A percentile compares a stretch with the other conserved stretches of the same genome.
Evolutionary conservation across 202 grass and related monocot genomes (phyloP).

Genomic region (Cymbopogon flexuosus): DNA sequence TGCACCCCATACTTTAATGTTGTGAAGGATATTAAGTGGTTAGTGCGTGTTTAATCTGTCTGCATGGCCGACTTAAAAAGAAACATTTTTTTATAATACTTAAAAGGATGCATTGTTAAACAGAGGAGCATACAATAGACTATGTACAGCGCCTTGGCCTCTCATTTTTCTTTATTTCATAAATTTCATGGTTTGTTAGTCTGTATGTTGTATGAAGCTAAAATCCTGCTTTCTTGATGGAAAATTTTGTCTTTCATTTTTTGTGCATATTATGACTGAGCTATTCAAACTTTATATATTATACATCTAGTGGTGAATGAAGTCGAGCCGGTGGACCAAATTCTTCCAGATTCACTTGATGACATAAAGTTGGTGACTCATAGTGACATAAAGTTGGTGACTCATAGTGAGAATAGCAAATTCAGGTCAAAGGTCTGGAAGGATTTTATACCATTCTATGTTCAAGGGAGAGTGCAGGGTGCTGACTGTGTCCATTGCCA

Average conservation of each 20-base stretch:
- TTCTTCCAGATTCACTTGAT: slow-evolving; percentile 44
- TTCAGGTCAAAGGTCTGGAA: slow-evolving; percentile 50
- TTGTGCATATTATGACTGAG: slow-evolving; percentile 24
- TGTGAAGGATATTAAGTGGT: not conserved
- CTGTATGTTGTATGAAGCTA: not conserved
- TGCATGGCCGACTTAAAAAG: not conserved
- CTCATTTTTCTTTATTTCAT: slow-evolving; percentile 10
- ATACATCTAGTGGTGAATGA: slow-evolving; percentile 15
- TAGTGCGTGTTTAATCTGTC: not conserved
- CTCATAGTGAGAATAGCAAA: slow-evolving; percentile 33
- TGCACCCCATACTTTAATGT: not conserved
- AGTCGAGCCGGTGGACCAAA: slow-evolving; percentile 21
- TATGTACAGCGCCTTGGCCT: not conserved
- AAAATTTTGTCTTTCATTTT: slow-evolving; percentile 4
- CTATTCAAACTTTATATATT: slow-evolving; percentile 17
- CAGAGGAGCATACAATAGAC: not conserved
- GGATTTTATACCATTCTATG: slow-evolving; percentile 48
- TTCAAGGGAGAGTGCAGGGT: slow-evolving; percentile 45
- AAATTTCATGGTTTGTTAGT: not conserved
- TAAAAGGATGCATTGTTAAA: not conserved
- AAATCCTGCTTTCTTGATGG: not conserved
- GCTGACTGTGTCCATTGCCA: slow-evolving; percentile 47
- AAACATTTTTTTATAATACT: not conserved
- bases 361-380: slow-evolving; percentile 25
- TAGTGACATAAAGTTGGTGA: slow-evolving; percentile 29